Conservation (phyloP, 805 yeast species). For the Candida boidinii region DNA sequence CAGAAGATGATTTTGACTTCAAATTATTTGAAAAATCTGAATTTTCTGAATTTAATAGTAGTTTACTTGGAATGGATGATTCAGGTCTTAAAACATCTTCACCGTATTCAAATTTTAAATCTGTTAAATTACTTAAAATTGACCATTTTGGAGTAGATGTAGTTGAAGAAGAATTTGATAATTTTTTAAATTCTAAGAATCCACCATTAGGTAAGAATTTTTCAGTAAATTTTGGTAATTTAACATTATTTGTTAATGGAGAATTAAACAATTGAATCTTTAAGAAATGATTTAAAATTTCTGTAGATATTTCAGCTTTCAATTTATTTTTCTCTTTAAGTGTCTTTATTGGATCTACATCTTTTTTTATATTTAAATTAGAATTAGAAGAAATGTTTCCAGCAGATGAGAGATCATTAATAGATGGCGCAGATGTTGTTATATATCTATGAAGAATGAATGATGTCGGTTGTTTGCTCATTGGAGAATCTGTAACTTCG, state of each 20-base stretch:
- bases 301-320: constrained; percentile 11
- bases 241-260: constrained; percentile 41
- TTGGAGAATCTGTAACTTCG: constrained; percentile 24
- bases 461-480: constrained; percentile 18
- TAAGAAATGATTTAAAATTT: constrained; percentile 7
- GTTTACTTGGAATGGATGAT: constrained; percentile 24
- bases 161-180: background rate
- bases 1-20: too few relatives aligned
- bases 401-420: constrained; percentile 18
- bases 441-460: constrained; percentile 48
- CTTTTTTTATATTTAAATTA: constrained; percentile 22
- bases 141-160: constrained; percentile 17
- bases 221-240: constrained; percentile 41
- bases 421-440: constrained; percentile 29
- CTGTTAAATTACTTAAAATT: constrained; percentile 9
- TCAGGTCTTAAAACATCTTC: constrained; percentile 36
- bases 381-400: too few relatives aligned
- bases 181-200: constrained; percentile 36
- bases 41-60: constrained; percentile 4
- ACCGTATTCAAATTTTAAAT: constrained; percentile 43
- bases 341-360: constrained; percentile 16
- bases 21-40: too few relatives aligned
- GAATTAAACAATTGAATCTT: constrained; percentile 12
- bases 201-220: constrained; percentile 52
- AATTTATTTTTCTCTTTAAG: constrained; percentile 9